Conservation (phyloP, 331 rosid species). For the Malus hybrid region DNA sequence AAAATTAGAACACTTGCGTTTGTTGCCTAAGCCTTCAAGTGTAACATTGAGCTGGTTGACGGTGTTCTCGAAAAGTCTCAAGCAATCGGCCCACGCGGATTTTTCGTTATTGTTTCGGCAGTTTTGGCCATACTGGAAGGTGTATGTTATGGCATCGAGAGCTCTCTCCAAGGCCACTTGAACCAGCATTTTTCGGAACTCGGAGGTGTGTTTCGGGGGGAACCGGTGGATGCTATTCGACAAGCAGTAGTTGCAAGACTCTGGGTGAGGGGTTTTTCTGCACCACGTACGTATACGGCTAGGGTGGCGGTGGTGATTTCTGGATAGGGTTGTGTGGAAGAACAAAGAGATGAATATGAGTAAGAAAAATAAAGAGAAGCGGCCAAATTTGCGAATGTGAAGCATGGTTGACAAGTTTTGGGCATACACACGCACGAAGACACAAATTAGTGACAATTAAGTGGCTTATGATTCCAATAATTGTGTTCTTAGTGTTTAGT, state of each 20-base stretch:
- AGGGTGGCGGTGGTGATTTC: slow-evolving; percentile 9
- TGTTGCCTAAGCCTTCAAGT: slow-evolving; percentile 21
- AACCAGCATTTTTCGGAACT: slow-evolving; percentile 40
- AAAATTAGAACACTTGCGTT: slow-evolving; percentile 27
- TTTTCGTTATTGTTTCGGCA: slow-evolving; percentile 21
- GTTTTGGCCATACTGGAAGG: slow-evolving; percentile 4
- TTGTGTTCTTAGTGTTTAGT: slow-evolving; percentile 1
- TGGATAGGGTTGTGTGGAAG: slow-evolving; percentile 35
- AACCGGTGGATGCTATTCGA: slow-evolving; percentile 17
- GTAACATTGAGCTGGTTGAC: slow-evolving; percentile 57
- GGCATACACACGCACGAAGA: neutral
- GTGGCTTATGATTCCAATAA: neutral
- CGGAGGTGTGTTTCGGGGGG: slow-evolving; percentile 29
- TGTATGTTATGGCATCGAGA: slow-evolving; percentile 8
- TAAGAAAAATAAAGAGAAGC: neutral
- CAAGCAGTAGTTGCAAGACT: slow-evolving; percentile 48
- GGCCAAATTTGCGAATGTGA: neutral
- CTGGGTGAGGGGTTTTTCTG: slow-evolving; percentile 69
- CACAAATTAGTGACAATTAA: neutral
- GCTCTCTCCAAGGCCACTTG: slow-evolving; percentile 47
- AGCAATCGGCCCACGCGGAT: slow-evolving; percentile 49
- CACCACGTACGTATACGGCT: slow-evolving; percentile 59
- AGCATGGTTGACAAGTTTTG: neutral
- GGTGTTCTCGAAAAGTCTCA: slow-evolving; percentile 54
- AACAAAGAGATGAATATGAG: slow-evolving; percentile 24